phyloP scores from a whole-genome alignment of 1,284 basidiomycete species.

The Salmacisia buchloeana region DNA sequence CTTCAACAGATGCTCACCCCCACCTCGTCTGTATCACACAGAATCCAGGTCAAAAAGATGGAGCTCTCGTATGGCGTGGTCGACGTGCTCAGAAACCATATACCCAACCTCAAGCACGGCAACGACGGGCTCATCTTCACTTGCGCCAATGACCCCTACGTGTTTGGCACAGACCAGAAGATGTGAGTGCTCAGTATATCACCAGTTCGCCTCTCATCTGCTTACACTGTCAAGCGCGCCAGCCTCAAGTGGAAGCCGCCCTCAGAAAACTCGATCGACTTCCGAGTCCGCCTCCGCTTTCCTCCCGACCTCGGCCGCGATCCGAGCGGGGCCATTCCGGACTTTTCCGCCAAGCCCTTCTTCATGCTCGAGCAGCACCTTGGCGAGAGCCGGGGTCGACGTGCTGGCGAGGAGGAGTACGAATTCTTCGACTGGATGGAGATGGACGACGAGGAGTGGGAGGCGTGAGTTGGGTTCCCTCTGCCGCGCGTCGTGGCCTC shows the following conservation, averaged over 20 bases:
- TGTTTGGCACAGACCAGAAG: constrained; percentile 80
- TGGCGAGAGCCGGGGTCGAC: constrained; percentile 52
- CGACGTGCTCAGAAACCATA: constrained; percentile 74
- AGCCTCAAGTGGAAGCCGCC: constrained; percentile 91
- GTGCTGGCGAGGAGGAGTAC: constrained; percentile 54
- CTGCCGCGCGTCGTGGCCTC: constrained; percentile 12
- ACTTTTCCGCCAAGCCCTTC: constrained; percentile 76
- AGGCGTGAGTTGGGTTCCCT: constrained; percentile 59
- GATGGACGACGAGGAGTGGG: constrained; percentile 88
- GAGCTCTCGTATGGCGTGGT: constrained; percentile 81
- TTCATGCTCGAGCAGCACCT: constrained; percentile 76
- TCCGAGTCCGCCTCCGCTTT: constrained; percentile 87
- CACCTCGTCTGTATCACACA: neutral
- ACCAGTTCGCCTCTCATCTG: neutral
- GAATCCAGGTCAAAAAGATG: constrained; percentile 77
- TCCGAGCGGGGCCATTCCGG: constrained; percentile 56
- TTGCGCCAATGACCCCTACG: constrained; percentile 75
- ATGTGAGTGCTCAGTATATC: constrained; percentile 61
- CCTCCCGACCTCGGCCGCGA: constrained; percentile 58
- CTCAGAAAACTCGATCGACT: constrained; percentile 95
- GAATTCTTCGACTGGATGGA: constrained; percentile 82
- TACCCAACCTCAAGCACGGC: constrained; percentile 83
- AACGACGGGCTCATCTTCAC: constrained; percentile 98
- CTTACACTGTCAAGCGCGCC: neutral
- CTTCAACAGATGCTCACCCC: neutral